These are phyloP conservation scores for Xylaria grammica DNA, from an alignment of 495 filamentous ascomycete species.

Conservation along the genomic window DNA sequence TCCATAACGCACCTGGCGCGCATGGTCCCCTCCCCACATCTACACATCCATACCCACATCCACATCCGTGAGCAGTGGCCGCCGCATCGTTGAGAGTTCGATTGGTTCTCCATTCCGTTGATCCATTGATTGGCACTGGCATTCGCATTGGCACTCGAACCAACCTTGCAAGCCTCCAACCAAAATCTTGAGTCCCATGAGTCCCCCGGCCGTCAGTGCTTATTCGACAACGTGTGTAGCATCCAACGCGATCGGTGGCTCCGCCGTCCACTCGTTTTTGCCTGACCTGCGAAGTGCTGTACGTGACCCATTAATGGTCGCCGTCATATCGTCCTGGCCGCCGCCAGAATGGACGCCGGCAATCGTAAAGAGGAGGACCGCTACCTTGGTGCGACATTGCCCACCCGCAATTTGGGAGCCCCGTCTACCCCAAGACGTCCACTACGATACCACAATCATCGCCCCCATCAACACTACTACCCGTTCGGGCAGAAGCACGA, in stretches of 20 bases:
- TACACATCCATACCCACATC: constrained; percentile 3
- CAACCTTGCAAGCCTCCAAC: constrained; percentile 22
- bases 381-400: constrained; percentile 40
- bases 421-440: constrained; percentile 35
- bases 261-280: constrained; percentile 25
- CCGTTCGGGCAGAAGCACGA: constrained; percentile 25
- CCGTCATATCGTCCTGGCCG: constrained; percentile 28
- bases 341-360: constrained; percentile 29
- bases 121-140: constrained; percentile 22
- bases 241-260: constrained; percentile 23
- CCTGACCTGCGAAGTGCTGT: constrained; percentile 26
- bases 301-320: constrained; percentile 26
- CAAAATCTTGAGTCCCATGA: constrained; percentile 22
- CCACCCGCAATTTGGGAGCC: constrained; percentile 39
- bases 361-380: constrained; percentile 40
- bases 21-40: constrained; percentile 23
- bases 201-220: constrained; percentile 18
- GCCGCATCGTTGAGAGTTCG: constrained; percentile 16
- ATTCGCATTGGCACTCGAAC: constrained; percentile 16
- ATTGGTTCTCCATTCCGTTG: constrained; percentile 16
- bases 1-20: constrained; percentile 10
- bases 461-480: constrained; percentile 22
- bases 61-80: constrained; percentile 14
- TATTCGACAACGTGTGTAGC: constrained; percentile 26
- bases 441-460: constrained; percentile 32